Evolutionary conservation across 352 stramenopile genomes (phyloP).

Genomic region (Thraustotheca clavata): DNA sequence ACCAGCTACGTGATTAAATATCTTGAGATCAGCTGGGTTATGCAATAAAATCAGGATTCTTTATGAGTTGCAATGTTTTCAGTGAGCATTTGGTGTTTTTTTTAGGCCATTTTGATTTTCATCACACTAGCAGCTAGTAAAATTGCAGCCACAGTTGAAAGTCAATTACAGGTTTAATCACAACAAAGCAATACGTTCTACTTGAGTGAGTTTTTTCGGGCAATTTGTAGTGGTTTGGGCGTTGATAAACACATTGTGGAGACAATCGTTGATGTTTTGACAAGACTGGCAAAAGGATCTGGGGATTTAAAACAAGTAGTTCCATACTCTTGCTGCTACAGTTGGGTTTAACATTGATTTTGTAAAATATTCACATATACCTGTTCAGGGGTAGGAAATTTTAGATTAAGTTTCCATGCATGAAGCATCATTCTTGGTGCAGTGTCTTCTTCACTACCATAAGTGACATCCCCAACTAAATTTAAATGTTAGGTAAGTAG

Average conservation of each 20-base stretch:
- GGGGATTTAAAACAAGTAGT: conserved; percentile 53
- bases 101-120: too few species aligned
- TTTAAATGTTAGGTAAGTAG: neutral
- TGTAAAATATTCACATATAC: conserved; percentile 21
- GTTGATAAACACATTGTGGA: conserved; percentile 34
- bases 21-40: too few species aligned
- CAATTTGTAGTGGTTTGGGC: neutral
- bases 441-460: conserved; percentile 45
- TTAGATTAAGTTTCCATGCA: conserved; percentile 73
- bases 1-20: conserved; percentile 34
- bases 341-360: neutral
- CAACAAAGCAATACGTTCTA: neutral
- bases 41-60: too few species aligned
- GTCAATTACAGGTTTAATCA: conserved; percentile 28
- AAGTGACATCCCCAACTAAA: conserved; percentile 57
- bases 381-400: conserved; percentile 31
- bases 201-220: conserved; percentile 1
- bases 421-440: conserved; percentile 80
- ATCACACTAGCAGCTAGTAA: too few species aligned
- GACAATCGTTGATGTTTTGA: conserved; percentile 40
- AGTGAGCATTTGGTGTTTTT: too few species aligned
- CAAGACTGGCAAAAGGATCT: conserved; percentile 59
- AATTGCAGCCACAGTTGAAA: too few species aligned
- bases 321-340: conserved; percentile 38
- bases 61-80: too few species aligned